phyloP scores from a whole-genome alignment of 2,329 filamentous ascomycete genomes.

The Leptosphaerulina australis region DNA sequence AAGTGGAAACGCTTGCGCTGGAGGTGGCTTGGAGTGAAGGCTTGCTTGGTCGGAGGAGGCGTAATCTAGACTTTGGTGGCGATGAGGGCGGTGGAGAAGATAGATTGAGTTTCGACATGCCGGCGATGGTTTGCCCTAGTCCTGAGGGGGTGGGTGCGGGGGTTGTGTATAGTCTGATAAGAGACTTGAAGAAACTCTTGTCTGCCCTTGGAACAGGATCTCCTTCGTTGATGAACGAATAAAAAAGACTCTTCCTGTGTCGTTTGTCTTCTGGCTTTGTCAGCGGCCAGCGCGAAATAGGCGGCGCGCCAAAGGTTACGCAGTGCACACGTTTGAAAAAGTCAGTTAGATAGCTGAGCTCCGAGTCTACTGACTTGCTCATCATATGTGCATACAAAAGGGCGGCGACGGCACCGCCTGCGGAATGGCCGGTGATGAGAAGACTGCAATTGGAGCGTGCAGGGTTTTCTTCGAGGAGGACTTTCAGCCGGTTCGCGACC shows the following conservation, averaged over 20 bases:
- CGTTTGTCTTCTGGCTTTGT: constrained; percentile 57
- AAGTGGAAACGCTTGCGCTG: constrained; percentile 38
- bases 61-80: constrained; percentile 24
- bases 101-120: constrained; percentile 37
- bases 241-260: constrained; percentile 71
- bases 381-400: constrained; percentile 85
- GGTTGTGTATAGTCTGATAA: constrained; percentile 72
- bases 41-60: constrained; percentile 28
- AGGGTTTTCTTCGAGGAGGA: constrained; percentile 74
- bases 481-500: constrained; percentile 71
- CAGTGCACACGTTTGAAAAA: constrained; percentile 83
- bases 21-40: constrained; percentile 31
- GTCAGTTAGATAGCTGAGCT: constrained; percentile 71
- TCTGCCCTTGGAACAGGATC: constrained; percentile 81
- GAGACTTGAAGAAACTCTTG: constrained; percentile 72
- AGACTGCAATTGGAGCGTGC: constrained; percentile 68
- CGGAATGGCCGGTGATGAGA: constrained; percentile 84
- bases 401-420: constrained; percentile 81
- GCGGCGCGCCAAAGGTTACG: constrained; percentile 83
- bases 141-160: constrained; percentile 56
- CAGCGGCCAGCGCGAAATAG: constrained; percentile 73
- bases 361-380: constrained; percentile 64
- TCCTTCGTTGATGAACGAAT: constrained; percentile 83
- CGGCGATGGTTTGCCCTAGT: constrained; percentile 25
- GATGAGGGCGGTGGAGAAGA: constrained; percentile 13